Evolutionary conservation across 179 eudicot species (phyloP), one percentile per base, ranked within the genome.

Genomic region (Beta lomatogona): DNA sequence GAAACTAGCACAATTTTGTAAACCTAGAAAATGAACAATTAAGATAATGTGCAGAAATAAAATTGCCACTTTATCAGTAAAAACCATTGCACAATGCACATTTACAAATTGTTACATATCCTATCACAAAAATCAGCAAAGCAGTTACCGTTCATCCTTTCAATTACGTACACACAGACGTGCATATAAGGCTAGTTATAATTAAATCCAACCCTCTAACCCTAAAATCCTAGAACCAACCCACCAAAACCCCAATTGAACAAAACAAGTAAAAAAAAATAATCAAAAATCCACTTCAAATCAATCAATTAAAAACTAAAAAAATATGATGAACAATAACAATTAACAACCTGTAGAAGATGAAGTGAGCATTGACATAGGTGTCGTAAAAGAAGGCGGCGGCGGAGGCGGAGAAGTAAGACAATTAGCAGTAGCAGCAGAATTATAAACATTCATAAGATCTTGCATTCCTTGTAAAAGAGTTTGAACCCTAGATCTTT

Each of bases 401-500:
- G 82, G 80, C 5, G 77, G 83, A 0, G 84, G 85, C 28, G 88
- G 81, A 3, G 82, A 79, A 18, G 86, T 77, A 4, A 84, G 41
- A 82, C 54, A 71, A 73, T 59, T 80, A 44, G 78, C 81, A n/a
- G 73, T 28, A 31, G 86, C 48, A 73, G 46, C 52, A 9, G 76
- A 81, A 73, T 90, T 93, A 72, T 89, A 95, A 83, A 85, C 85
- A 85, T 83, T 91, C 97, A 95, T 89, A 11, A 79, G 88, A 84
- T 88, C 88, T 69, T 93, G 98, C 94, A 93, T 90, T 5, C 98
- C 95, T 73, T 77, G 89, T 63, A 94, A 86, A 77, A 95, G 87
- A 14, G 84, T 86, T 83, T 92, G 94, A 76, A 93, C 86, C 86
- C 94, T 79, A 21, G 76, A 57, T 36, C 84, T 89, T 75, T 93